Conservation (phyloP, 352 stramenopile species). For the Phytopythium oedochilum region DNA sequence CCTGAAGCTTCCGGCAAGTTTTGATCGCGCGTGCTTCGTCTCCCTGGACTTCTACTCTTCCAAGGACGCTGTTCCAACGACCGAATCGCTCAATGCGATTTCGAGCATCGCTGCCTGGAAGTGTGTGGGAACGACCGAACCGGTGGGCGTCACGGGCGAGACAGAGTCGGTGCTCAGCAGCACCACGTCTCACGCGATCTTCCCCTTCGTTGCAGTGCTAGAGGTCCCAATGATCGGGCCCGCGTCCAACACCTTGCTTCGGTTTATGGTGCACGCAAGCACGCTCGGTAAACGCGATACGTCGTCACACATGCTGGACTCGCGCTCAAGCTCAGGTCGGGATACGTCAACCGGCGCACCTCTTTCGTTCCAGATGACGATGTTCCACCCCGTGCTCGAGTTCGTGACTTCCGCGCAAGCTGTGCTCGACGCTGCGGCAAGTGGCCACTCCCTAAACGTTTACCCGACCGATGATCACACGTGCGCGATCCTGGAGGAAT, state of each 20-base stretch:
- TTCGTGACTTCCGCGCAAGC: slow-evolving; percentile 85
- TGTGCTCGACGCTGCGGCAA: slow-evolving; percentile 76
- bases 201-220: slow-evolving; percentile 82
- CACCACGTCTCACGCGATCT: slow-evolving; percentile 54
- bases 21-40: slow-evolving; percentile 78
- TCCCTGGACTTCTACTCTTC: slow-evolving; percentile 83
- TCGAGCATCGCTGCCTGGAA: slow-evolving; percentile 69
- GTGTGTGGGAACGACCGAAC: slow-evolving; percentile 78
- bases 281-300: slow-evolving; percentile 66
- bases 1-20: slow-evolving; percentile 69
- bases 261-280: slow-evolving; percentile 81
- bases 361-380: slow-evolving; percentile 82
- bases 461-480: slow-evolving; percentile 77
- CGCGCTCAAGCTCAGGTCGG: slow-evolving; percentile 32
- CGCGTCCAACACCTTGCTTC: slow-evolving; percentile 79
- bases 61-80: slow-evolving; percentile 54
- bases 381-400: slow-evolving; percentile 82
- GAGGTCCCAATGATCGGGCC: slow-evolving; percentile 78
- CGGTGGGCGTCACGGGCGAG: slow-evolving; percentile 58
- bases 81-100: slow-evolving; percentile 42
- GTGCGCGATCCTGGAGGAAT: slow-evolving; percentile 68
- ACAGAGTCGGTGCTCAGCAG: slow-evolving; percentile 60
- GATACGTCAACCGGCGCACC: slow-evolving; percentile 34
- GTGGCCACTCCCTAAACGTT: slow-evolving; percentile 70
- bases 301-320: slow-evolving; percentile 32